phyloP scores from a whole-genome alignment of 805 yeast species.

The Pichia kluyveri region DNA sequence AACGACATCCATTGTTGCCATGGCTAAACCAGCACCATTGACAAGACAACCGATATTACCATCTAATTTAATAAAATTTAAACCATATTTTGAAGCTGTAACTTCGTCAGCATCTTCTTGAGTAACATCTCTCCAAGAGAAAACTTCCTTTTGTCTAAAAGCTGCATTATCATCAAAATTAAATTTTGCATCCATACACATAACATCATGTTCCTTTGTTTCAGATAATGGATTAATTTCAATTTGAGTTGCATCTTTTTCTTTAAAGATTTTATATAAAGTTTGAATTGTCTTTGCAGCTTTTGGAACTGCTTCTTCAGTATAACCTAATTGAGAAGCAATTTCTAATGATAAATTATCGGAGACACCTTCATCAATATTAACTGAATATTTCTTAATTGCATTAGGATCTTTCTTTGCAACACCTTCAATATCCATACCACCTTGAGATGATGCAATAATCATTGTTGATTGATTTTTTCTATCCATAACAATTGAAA shows the following conservation, averaged over 20 bases:
- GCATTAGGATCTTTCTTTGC: slow-evolving; percentile 87
- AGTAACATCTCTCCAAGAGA: slow-evolving; percentile 91
- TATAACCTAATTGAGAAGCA: slow-evolving; percentile 77
- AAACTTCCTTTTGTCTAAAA: slow-evolving; percentile 91
- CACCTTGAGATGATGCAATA: slow-evolving; percentile 96
- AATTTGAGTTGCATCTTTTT: slow-evolving; percentile 94
- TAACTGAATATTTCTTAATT: slow-evolving; percentile 79
- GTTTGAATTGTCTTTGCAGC: slow-evolving; percentile 84
- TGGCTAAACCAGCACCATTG: slow-evolving; percentile 99
- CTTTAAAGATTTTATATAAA: slow-evolving; percentile 81
- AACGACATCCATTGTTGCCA: slow-evolving; percentile 99
- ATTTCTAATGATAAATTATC: slow-evolving; percentile 65
- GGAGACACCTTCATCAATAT: slow-evolving; percentile 72
- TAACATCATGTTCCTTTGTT: slow-evolving; percentile 79
- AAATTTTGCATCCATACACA: slow-evolving; percentile 99
- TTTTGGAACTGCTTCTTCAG: slow-evolving; percentile 64
- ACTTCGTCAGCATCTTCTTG: slow-evolving; percentile 99
- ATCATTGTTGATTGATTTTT: slow-evolving; percentile 81
- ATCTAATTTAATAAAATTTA: slow-evolving; percentile 94
- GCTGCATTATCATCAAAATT: slow-evolving; percentile 95
- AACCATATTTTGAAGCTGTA: slow-evolving; percentile 79
- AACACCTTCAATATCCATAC: slow-evolving; percentile 99
- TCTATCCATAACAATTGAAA: slow-evolving; percentile 94
- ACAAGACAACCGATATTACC: slow-evolving; percentile 99
- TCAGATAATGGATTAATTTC: slow-evolving; percentile 98